phyloP scores from a whole-genome alignment of 768 basidiomycete species.

The Lentinula raphanica region DNA sequence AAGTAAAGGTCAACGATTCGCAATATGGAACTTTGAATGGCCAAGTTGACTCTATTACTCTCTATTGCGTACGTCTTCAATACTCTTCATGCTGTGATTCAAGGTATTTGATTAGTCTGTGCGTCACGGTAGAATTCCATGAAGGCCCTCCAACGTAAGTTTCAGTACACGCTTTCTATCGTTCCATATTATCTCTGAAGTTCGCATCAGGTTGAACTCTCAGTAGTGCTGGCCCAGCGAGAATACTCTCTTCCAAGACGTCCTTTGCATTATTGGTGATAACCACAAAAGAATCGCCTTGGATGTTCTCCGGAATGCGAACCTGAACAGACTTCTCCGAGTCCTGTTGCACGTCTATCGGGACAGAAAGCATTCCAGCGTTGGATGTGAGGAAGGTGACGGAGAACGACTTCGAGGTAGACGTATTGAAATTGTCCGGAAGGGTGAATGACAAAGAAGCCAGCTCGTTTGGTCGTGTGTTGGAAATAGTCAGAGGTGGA shows the following conservation, averaged over 20 bases:
- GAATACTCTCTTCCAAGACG: slow-evolving; percentile 39
- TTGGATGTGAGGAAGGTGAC: slow-evolving; percentile 28
- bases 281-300: slow-evolving; percentile 49
- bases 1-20: too few species aligned
- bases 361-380: slow-evolving; percentile 23
- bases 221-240: slow-evolving; percentile 54
- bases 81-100: too few species aligned
- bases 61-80: too few species aligned
- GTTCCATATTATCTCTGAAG: slow-evolving; percentile 13
- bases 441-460: slow-evolving; percentile 20
- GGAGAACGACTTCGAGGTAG: slow-evolving; percentile 24
- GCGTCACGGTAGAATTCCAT: too few species aligned
- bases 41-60: too few species aligned
- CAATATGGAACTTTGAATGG: too few species aligned
- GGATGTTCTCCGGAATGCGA: slow-evolving; percentile 36
- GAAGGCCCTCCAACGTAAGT: too few species aligned
- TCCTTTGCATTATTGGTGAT: slow-evolving; percentile 31
- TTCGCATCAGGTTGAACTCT: slow-evolving; percentile 33
- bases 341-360: slow-evolving; percentile 28
- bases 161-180: too few species aligned
- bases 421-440: slow-evolving; percentile 24
- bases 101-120: too few species aligned
- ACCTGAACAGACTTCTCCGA: slow-evolving; percentile 22
- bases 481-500: slow-evolving; percentile 38
- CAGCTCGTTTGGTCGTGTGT: slow-evolving; percentile 41